These are phyloP conservation scores for Cryptococcus deneoformans DNA, from an alignment of 1,284 basidiomycete species.

Conservation along the genomic window DNA sequence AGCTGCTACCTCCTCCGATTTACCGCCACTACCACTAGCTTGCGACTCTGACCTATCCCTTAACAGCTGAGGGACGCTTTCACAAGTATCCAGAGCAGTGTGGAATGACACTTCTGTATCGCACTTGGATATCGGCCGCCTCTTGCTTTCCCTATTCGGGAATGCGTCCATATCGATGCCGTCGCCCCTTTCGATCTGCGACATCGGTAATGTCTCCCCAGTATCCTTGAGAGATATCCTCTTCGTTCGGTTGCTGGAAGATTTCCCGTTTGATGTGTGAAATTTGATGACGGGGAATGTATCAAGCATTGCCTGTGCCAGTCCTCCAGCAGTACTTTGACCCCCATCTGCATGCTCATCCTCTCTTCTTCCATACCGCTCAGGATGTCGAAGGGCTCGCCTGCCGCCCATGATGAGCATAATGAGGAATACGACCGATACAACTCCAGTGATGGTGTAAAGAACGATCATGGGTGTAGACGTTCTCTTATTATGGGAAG, in stretches of 20 bases:
- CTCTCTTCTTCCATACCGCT: slow-evolving; percentile 77
- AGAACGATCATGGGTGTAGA: slow-evolving; percentile 62
- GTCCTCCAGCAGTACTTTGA: slow-evolving; percentile 71
- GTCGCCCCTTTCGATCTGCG: neutral
- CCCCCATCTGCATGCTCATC: slow-evolving; percentile 49
- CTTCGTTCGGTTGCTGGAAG: neutral
- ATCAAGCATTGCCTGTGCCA: slow-evolving; percentile 85
- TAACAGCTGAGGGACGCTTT: slow-evolving; percentile 1
- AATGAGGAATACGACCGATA: slow-evolving; percentile 73
- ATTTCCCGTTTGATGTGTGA: slow-evolving; percentile 41
- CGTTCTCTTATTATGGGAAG: slow-evolving; percentile 17
- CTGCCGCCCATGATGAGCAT: slow-evolving; percentile 79
- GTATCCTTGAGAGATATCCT: neutral
- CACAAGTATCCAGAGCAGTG: neutral
- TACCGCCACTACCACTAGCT: slow-evolving; percentile 5
- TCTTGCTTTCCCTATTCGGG: neutral
- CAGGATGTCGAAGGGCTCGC: slow-evolving; percentile 80
- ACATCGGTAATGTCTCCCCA: neutral
- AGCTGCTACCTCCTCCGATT: slow-evolving; percentile 1
- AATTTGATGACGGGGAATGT: slow-evolving; percentile 93
- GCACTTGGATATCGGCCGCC: neutral
- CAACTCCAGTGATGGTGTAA: slow-evolving; percentile 80
- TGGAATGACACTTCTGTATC: neutral
- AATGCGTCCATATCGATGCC: neutral
- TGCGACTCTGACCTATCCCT: neutral